Base-by-base conservation (phyloP, 306 rosid species). In the Casuarina equisetifolia region DNA sequence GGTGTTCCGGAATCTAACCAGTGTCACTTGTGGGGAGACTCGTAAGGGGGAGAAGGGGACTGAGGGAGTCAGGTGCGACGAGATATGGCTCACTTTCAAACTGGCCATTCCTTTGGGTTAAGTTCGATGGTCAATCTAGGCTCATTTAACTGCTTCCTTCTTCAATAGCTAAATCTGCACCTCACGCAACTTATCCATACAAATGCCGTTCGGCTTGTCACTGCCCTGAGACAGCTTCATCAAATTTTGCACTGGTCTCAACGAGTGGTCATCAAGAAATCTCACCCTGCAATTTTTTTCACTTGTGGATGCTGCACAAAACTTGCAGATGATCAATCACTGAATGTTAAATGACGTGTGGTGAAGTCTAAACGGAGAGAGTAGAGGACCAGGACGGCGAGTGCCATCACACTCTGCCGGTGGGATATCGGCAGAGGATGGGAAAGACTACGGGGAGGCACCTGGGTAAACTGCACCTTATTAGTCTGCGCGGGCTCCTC, bases 1-100 rank as follows among this genome's bases (percentile, higher is more conserved):
- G 73, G 74, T 7, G 73, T 39, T 82, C 16, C 83, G 82, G 72
- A 85, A 79, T 6, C 64, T 81, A 20, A 81, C 50, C 48, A 6
- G 15, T 17, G 50, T 42, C 38, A 3, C 13, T 71, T 68, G 15
- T 36, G 38, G 7, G 62, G 72, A 53, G 51, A 69, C 17, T 77
- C 54, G 49, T 50, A 32, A 11, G 71, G 68, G 69, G 45, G 57
- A 19, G 63, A 76, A 61, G 70, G 74, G 57, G 25, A 51, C 19
- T 12, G 76, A 72, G 9, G 49, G 8, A 3, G 66, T 49, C 61
- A 55, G 32, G n/a, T 67, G n/a, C 12, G 85, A 62, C n/a, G 88
- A 68, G 45, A 73, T 32, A 73, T 12, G 76, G 13, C 80, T 61
- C 50, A 74, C 57, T 35, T 32, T 71, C 70, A 40, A 36, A 74